phyloP scores from a whole-genome alignment of 106 monocot genomes.

The Alisma plantagoaquatica region DNA sequence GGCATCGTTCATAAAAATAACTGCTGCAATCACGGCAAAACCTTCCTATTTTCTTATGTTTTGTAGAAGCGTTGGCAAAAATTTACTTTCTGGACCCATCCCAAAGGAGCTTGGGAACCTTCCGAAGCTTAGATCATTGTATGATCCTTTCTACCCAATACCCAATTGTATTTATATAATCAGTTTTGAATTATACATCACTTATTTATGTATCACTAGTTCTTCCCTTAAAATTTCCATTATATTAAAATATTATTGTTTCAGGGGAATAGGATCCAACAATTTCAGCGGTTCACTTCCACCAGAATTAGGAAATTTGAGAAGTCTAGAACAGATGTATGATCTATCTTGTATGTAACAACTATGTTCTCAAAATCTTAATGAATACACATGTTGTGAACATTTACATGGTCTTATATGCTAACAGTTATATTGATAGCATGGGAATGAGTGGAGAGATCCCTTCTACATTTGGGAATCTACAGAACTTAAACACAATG shows the following conservation, averaged over 20 bases:
- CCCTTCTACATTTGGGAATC: constrained; percentile 13
- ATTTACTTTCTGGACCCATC: constrained; percentile 9
- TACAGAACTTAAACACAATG: constrained; percentile 10
- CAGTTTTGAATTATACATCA: no score
- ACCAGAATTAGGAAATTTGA: constrained; percentile 15
- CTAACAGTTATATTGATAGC: constrained; percentile 17
- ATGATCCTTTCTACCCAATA: no score
- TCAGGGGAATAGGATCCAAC: constrained; percentile 19
- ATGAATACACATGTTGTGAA: neutral
- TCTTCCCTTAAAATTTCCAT: neutral
- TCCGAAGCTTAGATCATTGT: constrained; percentile 8
- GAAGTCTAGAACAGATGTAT: constrained; percentile 10
- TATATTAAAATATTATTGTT: no score
- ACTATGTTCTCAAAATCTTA: no score
- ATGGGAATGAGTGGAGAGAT: constrained; percentile 13
- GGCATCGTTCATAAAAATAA: neutral
- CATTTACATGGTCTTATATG: neutral
- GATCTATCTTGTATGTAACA: no score
- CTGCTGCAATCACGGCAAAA: no score
- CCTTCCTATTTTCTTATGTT: no score
- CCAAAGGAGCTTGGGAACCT: constrained; percentile 19
- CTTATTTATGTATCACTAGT: no score
- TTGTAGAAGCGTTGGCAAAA: constrained; percentile 7
- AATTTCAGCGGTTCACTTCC: constrained; percentile 18
- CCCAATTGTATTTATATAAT: no score